These are phyloP conservation scores for Hypoxylon rubiginosum DNA, from an alignment of 2,329 filamentous ascomycete genomes.

Conservation along the genomic window DNA sequence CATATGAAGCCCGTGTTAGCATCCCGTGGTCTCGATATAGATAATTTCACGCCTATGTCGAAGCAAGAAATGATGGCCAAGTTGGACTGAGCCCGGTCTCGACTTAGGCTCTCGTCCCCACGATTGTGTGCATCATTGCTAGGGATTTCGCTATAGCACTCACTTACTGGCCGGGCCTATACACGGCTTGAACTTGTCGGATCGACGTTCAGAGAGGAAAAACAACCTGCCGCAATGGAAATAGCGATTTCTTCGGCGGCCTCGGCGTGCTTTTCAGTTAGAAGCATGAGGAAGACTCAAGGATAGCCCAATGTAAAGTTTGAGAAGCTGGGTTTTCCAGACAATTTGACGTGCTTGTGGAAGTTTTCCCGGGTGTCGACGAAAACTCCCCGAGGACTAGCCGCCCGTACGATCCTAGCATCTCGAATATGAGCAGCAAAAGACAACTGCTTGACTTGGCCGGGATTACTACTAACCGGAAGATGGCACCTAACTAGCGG, in stretches of 20 bases:
- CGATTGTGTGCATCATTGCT: slow-evolving; percentile 48
- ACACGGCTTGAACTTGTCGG: slow-evolving; percentile 46
- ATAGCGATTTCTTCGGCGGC: slow-evolving; percentile 40
- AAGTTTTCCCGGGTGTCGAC: slow-evolving; percentile 44
- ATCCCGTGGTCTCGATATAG: slow-evolving; percentile 87
- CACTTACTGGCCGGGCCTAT: slow-evolving; percentile 49
- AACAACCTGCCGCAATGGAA: slow-evolving; percentile 22
- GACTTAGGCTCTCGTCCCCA: slow-evolving; percentile 48
- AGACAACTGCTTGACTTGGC: slow-evolving; percentile 42
- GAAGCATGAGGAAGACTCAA: slow-evolving; percentile 45
- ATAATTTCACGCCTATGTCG: slow-evolving; percentile 90
- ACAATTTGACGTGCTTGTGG: slow-evolving; percentile 44
- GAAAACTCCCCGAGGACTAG: slow-evolving; percentile 36
- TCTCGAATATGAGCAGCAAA: slow-evolving; percentile 41
- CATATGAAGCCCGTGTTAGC: slow-evolving; percentile 83
- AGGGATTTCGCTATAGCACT: slow-evolving; percentile 51
- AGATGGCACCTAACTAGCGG: slow-evolving; percentile 44
- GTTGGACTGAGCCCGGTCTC: slow-evolving; percentile 79
- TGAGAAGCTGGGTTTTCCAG: slow-evolving; percentile 43
- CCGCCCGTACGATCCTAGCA: slow-evolving; percentile 41
- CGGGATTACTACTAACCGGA: slow-evolving; percentile 43
- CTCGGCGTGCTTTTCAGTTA: slow-evolving; percentile 43
- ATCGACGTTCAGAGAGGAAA: slow-evolving; percentile 35
- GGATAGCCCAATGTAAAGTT: slow-evolving; percentile 42
- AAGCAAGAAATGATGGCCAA: slow-evolving; percentile 98